Base-by-base conservation (phyloP, 306 rosid species). In the Abrus precatorius region DNA sequence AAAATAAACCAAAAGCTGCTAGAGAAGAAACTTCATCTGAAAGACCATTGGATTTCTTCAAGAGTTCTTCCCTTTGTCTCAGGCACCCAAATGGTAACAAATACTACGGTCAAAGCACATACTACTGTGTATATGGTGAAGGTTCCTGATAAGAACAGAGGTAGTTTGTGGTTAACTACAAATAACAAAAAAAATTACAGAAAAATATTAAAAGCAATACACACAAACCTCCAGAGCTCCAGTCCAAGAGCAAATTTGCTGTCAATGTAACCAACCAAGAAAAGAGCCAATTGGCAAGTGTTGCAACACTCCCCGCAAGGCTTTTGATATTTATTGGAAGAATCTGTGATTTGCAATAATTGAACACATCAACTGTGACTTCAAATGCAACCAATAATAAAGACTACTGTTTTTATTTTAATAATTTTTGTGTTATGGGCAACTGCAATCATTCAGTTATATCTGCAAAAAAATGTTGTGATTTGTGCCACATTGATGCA, bases 291-390 rank as follows among this genome's bases (percentile, higher is more conserved):
- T 93, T 95, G 91, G 93, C 88, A 74, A 95, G 95, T 70, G 98
- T 95, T 40, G 99, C 99, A 72, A 92, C 33, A 84, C 99, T 95
- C 79, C 99, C 99, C 0, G 98, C 99, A 38, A 95, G 94, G 72
- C 98, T 84, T 86, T 95, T 95, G 8, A 95, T 93, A 88, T 89
- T 89, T 52, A 90, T 59, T 2, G 99, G 99, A 87, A 95, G 98
- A 86, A 93, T 95, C 99, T 95, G 84, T 84, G 63, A 69, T 29
- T 6, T 20, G 72, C 82, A 72, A 85, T 20, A 20, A 43, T 76
- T 55, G 3, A 64, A 67, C 75, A 76, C 52, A 74, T 77, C 32
- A 75, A 50, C 10, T 45, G 34, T 68, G 43, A 76, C 59, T 72
- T 56, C 43, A 84, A 67, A 73, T 29, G 83, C 47, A 83, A 80